Conservation (phyloP, 768 basidiomycete genomes). For the Chalciporus piperatus region DNA sequence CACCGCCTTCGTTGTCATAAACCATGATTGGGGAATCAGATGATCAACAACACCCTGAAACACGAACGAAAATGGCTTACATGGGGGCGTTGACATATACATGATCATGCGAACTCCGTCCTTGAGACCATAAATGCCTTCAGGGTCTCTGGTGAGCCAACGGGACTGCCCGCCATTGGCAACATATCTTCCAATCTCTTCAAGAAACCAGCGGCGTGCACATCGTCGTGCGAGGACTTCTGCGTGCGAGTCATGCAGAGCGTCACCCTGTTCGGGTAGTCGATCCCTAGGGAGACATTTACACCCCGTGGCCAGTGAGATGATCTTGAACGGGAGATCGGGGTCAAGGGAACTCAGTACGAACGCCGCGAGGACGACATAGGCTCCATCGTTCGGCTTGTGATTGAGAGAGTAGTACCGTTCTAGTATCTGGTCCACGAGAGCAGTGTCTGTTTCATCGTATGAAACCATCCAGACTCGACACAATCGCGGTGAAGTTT, state of each 20-base stretch:
- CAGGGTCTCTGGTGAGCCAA: conserved; percentile 44
- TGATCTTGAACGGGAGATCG: conserved; percentile 40
- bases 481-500: background rate
- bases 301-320: conserved; percentile 78
- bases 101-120: conserved; percentile 53
- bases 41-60: conserved; percentile 37
- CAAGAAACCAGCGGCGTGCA: conserved; percentile 74
- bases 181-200: conserved; percentile 48
- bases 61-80: conserved; percentile 43
- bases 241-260: conserved; percentile 87
- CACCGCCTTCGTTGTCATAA: conserved; percentile 61
- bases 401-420: conserved; percentile 47
- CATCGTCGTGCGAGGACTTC: conserved; percentile 87
- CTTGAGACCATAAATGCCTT: conserved; percentile 46
- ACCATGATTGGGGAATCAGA: background rate
- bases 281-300: conserved; percentile 73
- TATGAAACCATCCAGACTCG: conserved; percentile 7
- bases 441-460: conserved; percentile 14
- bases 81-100: conserved; percentile 74
- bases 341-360: conserved; percentile 43
- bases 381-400: conserved; percentile 52
- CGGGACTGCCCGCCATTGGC: conserved; percentile 35
- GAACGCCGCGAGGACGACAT: conserved; percentile 59
- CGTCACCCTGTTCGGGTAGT: conserved; percentile 69
- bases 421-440: conserved; percentile 40